Evolutionary conservation across 2,329 filamentous ascomycete genomes (phyloP).

Genomic region (Monosporascus ibericus): DNA sequence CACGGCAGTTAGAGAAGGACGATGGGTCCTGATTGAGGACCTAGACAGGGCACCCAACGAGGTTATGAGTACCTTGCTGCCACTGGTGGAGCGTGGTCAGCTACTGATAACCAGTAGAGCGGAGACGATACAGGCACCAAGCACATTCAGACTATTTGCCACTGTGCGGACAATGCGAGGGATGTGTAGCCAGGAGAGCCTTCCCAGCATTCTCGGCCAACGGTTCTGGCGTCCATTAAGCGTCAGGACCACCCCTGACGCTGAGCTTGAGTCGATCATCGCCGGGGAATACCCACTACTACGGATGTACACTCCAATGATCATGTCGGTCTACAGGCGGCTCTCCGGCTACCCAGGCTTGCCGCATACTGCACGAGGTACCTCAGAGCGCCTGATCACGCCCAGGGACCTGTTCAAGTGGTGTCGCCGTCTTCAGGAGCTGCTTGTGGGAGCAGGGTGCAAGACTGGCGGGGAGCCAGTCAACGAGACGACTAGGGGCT

Average conservation of each 20-base stretch:
- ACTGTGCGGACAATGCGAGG: slow-evolving; percentile 77
- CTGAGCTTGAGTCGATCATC: slow-evolving; percentile 72
- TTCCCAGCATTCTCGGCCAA: slow-evolving; percentile 72
- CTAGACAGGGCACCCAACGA: slow-evolving; percentile 91
- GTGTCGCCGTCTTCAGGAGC: slow-evolving; percentile 68
- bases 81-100: slow-evolving; percentile 87
- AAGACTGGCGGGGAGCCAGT: slow-evolving; percentile 65
- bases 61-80: slow-evolving; percentile 86
- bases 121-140: slow-evolving; percentile 75
- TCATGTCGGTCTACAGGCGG: slow-evolving; percentile 53
- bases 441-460: slow-evolving; percentile 55
- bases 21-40: slow-evolving; percentile 97
- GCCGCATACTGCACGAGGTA: slow-evolving; percentile 27
- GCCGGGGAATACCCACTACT: slow-evolving; percentile 64
- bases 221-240: slow-evolving; percentile 80
- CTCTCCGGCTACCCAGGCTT: slow-evolving; percentile 38
- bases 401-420: slow-evolving; percentile 80
- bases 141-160: slow-evolving; percentile 85
- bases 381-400: slow-evolving; percentile 43
- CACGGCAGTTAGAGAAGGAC: slow-evolving; percentile 85
- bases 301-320: slow-evolving; percentile 51
- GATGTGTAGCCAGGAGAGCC: slow-evolving; percentile 58
- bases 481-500: slow-evolving; percentile 65
- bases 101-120: slow-evolving; percentile 84
- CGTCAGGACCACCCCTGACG: slow-evolving; percentile 57